Conservation (phyloP, 1,284 basidiomycete genomes). For the Malassezia japonica region DNA sequence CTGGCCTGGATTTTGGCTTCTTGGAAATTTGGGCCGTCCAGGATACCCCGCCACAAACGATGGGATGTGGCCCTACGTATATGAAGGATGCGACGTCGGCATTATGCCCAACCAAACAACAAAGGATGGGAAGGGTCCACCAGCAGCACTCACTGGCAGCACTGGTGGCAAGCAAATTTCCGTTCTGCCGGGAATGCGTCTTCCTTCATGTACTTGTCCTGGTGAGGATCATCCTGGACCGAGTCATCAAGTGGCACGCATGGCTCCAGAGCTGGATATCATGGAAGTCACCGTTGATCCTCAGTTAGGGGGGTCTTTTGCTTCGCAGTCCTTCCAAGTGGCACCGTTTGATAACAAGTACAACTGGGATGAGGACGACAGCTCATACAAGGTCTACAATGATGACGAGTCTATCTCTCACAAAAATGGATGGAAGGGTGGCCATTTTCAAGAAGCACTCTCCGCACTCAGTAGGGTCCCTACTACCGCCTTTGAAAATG, state of each 20-base stretch:
- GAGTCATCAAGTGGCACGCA: constrained; percentile 34
- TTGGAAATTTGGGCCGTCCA: constrained; percentile 41
- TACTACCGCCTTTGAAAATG: constrained; percentile 26
- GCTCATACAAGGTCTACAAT: constrained; percentile 25
- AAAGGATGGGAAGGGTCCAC: too few species aligned
- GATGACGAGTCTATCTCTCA: constrained; percentile 19
- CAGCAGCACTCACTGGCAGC: too few species aligned
- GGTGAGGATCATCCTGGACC: constrained; percentile 40
- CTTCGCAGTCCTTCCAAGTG: constrained; percentile 42
- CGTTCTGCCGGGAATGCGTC: constrained; percentile 39
- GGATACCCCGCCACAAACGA: constrained; percentile 45
- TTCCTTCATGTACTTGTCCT: constrained; percentile 36
- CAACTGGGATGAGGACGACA: constrained; percentile 26
- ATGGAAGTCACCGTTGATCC: constrained; percentile 51
- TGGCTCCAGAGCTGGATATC: constrained; percentile 47
- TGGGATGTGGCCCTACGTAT: constrained; percentile 49
- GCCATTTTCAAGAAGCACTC: constrained; percentile 43
- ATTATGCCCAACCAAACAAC: constrained; percentile 38
- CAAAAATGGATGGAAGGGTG: constrained; percentile 43
- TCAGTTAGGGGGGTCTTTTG: constrained; percentile 30
- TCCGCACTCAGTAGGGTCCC: constrained; percentile 36
- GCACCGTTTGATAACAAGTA: constrained; percentile 45
- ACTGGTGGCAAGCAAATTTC: constrained; percentile 23
- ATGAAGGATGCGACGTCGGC: constrained; percentile 45
- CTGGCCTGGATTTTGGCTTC: constrained; percentile 50